These are phyloP conservation scores for Gliomastix tumulicola DNA, from an alignment of 2,329 filamentous ascomycete genomes.

Conservation along the genomic window DNA sequence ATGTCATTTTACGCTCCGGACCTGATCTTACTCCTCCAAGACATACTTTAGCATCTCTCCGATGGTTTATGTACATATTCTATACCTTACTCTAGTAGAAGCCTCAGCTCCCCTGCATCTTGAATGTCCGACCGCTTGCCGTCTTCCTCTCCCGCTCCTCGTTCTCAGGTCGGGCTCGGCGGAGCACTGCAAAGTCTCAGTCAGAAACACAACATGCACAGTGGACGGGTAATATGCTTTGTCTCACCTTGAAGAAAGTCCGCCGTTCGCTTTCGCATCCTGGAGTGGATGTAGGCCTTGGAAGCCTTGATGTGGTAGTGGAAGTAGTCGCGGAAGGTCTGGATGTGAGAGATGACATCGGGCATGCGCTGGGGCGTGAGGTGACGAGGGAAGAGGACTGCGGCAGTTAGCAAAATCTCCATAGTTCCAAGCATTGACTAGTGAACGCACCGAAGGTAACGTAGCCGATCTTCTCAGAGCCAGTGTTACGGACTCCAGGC, in stretches of 20 bases:
- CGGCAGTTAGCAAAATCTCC: neutral
- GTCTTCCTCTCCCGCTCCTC: conserved; percentile 99
- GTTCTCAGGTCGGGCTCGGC: conserved; percentile 87
- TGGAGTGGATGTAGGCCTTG: conserved; percentile 97
- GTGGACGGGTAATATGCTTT: too few species aligned
- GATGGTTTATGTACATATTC: too few species aligned
- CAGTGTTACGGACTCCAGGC: conserved; percentile 69
- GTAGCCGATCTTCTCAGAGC: conserved; percentile 86
- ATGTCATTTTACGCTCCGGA: too few species aligned
- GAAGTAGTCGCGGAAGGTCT: conserved; percentile 99
- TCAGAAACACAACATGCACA: too few species aligned
- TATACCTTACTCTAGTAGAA: too few species aligned
- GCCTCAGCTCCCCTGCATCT: conserved; percentile 33
- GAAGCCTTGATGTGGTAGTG: conserved; percentile 99
- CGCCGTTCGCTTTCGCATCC: conserved; percentile 95
- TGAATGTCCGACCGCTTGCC: conserved; percentile 91
- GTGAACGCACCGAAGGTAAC: conserved; percentile 84
- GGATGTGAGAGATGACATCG: conserved; percentile 97
- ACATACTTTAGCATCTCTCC: too few species aligned
- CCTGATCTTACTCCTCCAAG: too few species aligned
- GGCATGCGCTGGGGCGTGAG: conserved; percentile 83
- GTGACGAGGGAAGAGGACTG: conserved; percentile 93
- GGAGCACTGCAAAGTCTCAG: conserved; percentile 61
- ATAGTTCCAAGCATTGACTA: too few species aligned
- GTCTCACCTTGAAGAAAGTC: conserved; percentile 93